Percentiles rank a stretch among this genome's conserved stretches.
phyloP scores from a whole-genome alignment of 2,329 filamentous ascomycete species.

The Coniochaeta sp. region DNA sequence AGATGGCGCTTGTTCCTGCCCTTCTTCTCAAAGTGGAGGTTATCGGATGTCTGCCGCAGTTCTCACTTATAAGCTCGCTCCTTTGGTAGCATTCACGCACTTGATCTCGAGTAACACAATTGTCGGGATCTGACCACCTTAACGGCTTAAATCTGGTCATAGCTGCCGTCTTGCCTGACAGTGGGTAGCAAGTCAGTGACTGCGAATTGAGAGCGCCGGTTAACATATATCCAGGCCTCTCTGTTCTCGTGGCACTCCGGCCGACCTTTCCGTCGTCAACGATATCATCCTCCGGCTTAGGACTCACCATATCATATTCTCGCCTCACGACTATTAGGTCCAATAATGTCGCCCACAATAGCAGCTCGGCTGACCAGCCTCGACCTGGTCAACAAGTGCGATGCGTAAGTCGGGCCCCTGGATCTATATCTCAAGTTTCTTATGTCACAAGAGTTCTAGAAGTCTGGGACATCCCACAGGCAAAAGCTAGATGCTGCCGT shows the following conservation, averaged over 20 bases:
- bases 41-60: neutral
- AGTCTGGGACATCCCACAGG: neutral
- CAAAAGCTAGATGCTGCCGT: neutral
- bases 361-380: slow-evolving; percentile 29
- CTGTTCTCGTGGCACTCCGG: neutral
- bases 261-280: no score
- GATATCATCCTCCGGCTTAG: no score
- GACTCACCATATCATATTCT: no score
- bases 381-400: slow-evolving; percentile 46
- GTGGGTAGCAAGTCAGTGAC: neutral
- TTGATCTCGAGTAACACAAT: slow-evolving; percentile 1
- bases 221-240: neutral
- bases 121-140: neutral
- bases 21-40: neutral
- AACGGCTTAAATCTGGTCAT: neutral
- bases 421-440: slow-evolving; percentile 3
- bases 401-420: slow-evolving; percentile 39
- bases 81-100: neutral
- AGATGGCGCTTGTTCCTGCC: neutral
- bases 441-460: neutral
- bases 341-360: slow-evolving; percentile 1
- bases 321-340: no score
- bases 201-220: no score
- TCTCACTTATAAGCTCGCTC: neutral
- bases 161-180: neutral